A percentile compares a stretch with the other conserved stretches of the same genome.
Evolutionary conservation across 2,329 filamentous ascomycete species (phyloP).

Genomic region (Phoma sp.): DNA sequence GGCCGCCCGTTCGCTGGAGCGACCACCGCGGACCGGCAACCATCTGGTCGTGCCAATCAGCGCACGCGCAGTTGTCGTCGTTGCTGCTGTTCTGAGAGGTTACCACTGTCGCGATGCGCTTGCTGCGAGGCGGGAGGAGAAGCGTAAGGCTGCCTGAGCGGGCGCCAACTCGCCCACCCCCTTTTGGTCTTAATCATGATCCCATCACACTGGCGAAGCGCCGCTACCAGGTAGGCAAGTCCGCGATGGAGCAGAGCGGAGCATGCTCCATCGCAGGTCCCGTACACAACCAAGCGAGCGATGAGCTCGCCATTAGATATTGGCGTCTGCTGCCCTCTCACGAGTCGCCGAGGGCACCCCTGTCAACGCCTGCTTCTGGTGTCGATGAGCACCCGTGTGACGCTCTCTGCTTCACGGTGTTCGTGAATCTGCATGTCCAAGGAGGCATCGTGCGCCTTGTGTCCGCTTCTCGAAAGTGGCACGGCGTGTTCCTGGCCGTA

Average conservation of each 20-base stretch:
- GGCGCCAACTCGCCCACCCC: slow-evolving; percentile 26
- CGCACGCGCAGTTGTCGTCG: neutral
- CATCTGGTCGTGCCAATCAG: neutral
- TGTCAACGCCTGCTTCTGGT: slow-evolving; percentile 28
- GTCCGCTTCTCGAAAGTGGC: slow-evolving; percentile 37
- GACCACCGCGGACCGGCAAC: neutral
- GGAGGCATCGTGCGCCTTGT: slow-evolving; percentile 36
- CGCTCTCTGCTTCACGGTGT: slow-evolving; percentile 27
- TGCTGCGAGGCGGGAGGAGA: neutral
- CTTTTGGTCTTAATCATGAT: slow-evolving; percentile 24
- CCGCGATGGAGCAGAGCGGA: too few species aligned
- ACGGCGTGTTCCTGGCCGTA: slow-evolving; percentile 35
- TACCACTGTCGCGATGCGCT: neutral
- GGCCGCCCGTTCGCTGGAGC: slow-evolving; percentile 11
- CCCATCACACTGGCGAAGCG: slow-evolving; percentile 28
- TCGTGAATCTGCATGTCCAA: slow-evolving; percentile 41
- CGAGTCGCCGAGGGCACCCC: slow-evolving; percentile 31
- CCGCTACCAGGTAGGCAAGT: slow-evolving; percentile 14
- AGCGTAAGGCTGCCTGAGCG: slow-evolving; percentile 21
- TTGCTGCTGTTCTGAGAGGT: neutral
- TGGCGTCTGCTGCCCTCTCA: slow-evolving; percentile 20
- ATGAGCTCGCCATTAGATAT: slow-evolving; percentile 19
- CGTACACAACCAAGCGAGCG: slow-evolving; percentile 13
- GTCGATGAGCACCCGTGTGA: slow-evolving; percentile 31
- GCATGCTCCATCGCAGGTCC: slow-evolving; percentile 18